Evolutionary conservation across 768 basidiomycete species (phyloP).

Genomic region (Harrya chromipes): DNA sequence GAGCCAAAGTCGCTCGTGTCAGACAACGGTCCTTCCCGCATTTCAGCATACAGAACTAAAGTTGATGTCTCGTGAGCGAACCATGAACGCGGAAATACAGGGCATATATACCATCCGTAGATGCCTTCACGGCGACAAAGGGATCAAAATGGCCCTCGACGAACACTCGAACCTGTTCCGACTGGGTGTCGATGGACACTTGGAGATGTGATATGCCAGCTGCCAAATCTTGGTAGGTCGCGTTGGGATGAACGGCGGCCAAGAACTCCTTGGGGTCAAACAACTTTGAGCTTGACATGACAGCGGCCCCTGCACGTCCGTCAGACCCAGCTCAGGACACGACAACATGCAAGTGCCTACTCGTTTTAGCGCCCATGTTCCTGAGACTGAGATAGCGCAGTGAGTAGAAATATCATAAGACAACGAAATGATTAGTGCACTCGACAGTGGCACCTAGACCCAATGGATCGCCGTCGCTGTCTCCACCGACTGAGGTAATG

Average conservation of each 20-base stretch:
- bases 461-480: constrained; percentile 71
- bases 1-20: constrained; percentile 79
- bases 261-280: constrained; percentile 96
- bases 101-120: constrained; percentile 72
- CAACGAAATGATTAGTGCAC: constrained; percentile 36
- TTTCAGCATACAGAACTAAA: constrained; percentile 90
- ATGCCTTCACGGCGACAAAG: constrained; percentile 95
- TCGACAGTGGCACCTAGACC: constrained; percentile 67
- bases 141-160: constrained; percentile 98
- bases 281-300: constrained; percentile 85
- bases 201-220: constrained; percentile 72
- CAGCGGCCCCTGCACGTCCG: constrained; percentile 58
- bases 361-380: constrained; percentile 75
- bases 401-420: neutral
- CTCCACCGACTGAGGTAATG: constrained; percentile 54
- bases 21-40: constrained; percentile 85
- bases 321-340: constrained; percentile 9
- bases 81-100: neutral
- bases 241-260: constrained; percentile 88
- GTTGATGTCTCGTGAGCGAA: constrained; percentile 6
- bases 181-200: constrained; percentile 81
- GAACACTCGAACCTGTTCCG: constrained; percentile 89
- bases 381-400: constrained; percentile 41
- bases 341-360: constrained; percentile 36
- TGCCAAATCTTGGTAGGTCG: constrained; percentile 88